Conservation (phyloP, 768 basidiomycete species). For the Tylopilus plumbeoviolaceoides region DNA sequence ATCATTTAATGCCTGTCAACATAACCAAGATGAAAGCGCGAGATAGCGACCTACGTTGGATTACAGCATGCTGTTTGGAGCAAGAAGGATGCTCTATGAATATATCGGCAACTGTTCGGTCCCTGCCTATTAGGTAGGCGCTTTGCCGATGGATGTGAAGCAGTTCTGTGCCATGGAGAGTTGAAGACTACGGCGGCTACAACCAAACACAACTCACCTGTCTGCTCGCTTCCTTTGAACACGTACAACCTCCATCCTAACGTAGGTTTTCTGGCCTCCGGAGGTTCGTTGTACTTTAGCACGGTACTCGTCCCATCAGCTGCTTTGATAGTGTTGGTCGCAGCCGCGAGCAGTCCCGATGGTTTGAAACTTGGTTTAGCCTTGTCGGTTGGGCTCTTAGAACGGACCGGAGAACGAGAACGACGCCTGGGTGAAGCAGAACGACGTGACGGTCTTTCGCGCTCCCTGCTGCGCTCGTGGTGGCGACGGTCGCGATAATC, state of each 20-base stretch:
- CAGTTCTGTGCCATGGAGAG: conserved; percentile 50
- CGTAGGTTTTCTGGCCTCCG: conserved; percentile 90
- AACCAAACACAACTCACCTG: conserved; percentile 54
- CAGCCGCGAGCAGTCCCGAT: conserved; percentile 91
- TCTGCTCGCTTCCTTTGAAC: conserved; percentile 92
- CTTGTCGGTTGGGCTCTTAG: conserved; percentile 49
- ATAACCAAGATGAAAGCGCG: background rate
- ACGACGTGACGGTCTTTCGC: conserved; percentile 38
- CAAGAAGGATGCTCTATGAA: conserved; percentile 93
- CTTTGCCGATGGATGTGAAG: conserved; percentile 93
- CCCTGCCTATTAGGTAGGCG: conserved; percentile 90
- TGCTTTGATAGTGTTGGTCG: conserved; percentile 85
- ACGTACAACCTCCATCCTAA: conserved; percentile 94
- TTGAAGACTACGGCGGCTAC: background rate
- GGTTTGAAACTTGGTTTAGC: conserved; percentile 85
- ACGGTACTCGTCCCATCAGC: conserved; percentile 75
- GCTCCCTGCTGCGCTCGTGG: conserved; percentile 28
- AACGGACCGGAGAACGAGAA: conserved; percentile 40
- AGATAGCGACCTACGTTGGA: conserved; percentile 64
- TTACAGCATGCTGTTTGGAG: conserved; percentile 96
- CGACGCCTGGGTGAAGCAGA: conserved; percentile 52
- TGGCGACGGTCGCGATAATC: conserved; percentile 34
- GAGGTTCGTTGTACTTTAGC: conserved; percentile 97
- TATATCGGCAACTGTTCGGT: conserved; percentile 82
- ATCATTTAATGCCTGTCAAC: conserved; percentile 7